phyloP scores from a whole-genome alignment of 768 basidiomycete genomes.

The Candolleomyces efflorescens region DNA sequence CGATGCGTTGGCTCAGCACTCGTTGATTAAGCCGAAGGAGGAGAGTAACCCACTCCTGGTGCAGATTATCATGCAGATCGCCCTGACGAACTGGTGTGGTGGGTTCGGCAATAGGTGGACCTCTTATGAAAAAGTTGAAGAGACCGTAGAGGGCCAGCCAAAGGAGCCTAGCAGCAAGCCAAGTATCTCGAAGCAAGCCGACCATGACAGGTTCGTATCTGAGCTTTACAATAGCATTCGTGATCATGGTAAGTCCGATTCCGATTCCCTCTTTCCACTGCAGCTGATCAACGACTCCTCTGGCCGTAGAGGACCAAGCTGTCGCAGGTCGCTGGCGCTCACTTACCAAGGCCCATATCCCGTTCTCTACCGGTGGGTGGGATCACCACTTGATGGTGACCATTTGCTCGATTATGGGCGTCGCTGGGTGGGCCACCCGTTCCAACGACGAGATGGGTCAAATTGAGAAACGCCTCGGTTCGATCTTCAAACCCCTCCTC shows the following conservation, averaged over 20 bases:
- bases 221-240: slow-evolving; percentile 27
- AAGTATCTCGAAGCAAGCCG: slow-evolving; percentile 15
- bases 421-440: slow-evolving; percentile 1
- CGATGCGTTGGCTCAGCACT: background rate
- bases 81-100: background rate
- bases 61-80: slow-evolving; percentile 6
- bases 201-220: slow-evolving; percentile 18
- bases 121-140: background rate
- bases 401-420: background rate
- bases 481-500: slow-evolving; percentile 23
- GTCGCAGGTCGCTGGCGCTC: slow-evolving; percentile 41
- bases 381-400: background rate
- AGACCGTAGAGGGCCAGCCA: background rate
- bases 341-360: slow-evolving; percentile 23
- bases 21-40: background rate
- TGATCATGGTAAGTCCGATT: slow-evolving; percentile 33
- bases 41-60: slow-evolving; percentile 2
- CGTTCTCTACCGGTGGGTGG: slow-evolving; percentile 11
- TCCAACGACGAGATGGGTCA: slow-evolving; percentile 7
- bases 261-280: slow-evolving; percentile 32
- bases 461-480: slow-evolving; percentile 19
- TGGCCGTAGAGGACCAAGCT: slow-evolving; percentile 34
- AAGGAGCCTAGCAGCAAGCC: slow-evolving; percentile 6
- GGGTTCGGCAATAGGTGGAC: background rate
- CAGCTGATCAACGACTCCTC: background rate